These are phyloP conservation scores for Colletotrichum filicis DNA, from an alignment of 2,329 filamentous ascomycete genomes.

Conservation along the genomic window DNA sequence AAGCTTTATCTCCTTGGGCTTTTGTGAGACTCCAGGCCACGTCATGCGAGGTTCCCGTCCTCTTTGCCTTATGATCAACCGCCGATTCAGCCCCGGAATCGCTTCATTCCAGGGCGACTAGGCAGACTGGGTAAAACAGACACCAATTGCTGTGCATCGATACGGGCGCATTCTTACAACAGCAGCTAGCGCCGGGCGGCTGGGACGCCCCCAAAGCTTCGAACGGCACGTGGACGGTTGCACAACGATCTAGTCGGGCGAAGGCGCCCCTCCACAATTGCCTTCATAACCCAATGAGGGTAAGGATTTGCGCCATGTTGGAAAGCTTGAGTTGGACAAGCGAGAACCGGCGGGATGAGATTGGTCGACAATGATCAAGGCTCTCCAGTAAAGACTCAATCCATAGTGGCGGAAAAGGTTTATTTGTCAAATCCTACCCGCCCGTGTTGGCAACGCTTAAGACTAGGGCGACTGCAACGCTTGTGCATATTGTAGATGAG, in stretches of 20 bases:
- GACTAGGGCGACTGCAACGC: neutral
- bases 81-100: neutral
- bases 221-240: neutral
- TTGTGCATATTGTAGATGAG: neutral
- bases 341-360: neutral
- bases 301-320: neutral
- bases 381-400: neutral
- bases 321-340: neutral
- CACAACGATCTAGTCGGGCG: slow-evolving; percentile 20
- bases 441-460: neutral
- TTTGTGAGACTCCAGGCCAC: neutral
- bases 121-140: neutral
- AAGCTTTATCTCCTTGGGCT: neutral
- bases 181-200: neutral
- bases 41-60: neutral
- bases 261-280: neutral
- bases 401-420: neutral
- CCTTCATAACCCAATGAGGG: neutral
- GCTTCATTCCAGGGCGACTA: slow-evolving; percentile 8
- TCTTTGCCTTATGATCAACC: neutral
- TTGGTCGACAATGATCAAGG: neutral
- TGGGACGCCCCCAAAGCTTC: slow-evolving; percentile 20
- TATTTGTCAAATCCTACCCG: neutral
- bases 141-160: neutral
- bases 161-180: neutral